Base-by-base conservation (phyloP, 2,329 filamentous ascomycete genomes). In the Leptographium galeiforme region DNA sequence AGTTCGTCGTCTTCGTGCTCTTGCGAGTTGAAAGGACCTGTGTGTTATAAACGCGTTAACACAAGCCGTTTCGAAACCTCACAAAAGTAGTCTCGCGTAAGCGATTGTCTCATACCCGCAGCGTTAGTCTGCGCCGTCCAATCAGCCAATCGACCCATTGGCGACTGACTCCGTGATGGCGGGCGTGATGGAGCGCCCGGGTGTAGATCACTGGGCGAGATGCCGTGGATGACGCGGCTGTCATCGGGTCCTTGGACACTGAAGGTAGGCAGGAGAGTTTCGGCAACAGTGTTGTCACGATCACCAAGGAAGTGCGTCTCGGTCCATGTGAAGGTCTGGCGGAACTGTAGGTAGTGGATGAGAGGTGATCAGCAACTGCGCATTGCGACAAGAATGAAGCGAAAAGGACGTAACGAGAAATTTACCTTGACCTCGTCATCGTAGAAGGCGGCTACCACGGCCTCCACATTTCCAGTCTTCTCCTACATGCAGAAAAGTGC, bases 131-230 rank as follows among this genome's bases (percentile, higher is more conserved):
- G 64, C 32, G 68, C 65, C 53, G 68, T 68, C 67, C 74, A 73
- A 51, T 79, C 73, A 58, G 72, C 66, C 57, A 77, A 66, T 59
- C 68, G 75, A 63, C 73, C 70, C 55, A 81, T 63, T 10, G 80
- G 79, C 38, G 80, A 82, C 60, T 71, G 72, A 57, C 74, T 74
- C 64, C 79, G 70, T 25, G 81, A 84, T 1, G 81, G 81, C n/a
- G 81, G 81, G 53, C 80, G 72, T 18, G 81, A 82, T 0, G 78
- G 77, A 6, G 76, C 74, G 33, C 68, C 69, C 10, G 66, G 65
- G 39, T 67, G 68, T 54, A 72, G 72, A 47, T 66, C 64, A 40
- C 69, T 68, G 2, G 72, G 68, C 8, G 72, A 67, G 12, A 70
- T 64, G 19, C 72, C 71, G 45, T 72, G 69, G 36, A 75, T 69